A percentile compares a stretch with the other conserved stretches of the same genome.
Evolutionary conservation across 129 eudicot genomes (phyloP).

Genomic region (Rutidosis leptorrhynchoides): DNA sequence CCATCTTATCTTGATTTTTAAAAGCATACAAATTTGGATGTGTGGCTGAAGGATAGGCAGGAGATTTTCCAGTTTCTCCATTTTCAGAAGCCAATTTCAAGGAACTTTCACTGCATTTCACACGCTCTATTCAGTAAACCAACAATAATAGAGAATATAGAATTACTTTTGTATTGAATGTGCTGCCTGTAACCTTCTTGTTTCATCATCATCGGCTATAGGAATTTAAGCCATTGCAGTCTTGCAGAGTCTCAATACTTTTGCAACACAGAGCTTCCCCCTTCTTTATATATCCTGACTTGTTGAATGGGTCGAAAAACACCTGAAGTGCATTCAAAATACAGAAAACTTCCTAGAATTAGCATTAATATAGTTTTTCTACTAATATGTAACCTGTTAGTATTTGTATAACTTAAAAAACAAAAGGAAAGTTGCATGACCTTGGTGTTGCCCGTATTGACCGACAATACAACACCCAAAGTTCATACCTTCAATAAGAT

Average conservation of each 20-base stretch:
- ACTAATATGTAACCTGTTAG: not conserved
- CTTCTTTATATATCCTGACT: slow-evolving; percentile 35
- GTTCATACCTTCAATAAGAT: too few species aligned
- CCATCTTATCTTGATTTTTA: slow-evolving; percentile 83
- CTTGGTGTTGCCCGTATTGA: not conserved
- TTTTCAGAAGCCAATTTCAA: slow-evolving; percentile 63
- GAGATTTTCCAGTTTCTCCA: slow-evolving; percentile 59
- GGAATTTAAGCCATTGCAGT: slow-evolving; percentile 79
- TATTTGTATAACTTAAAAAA: not conserved
- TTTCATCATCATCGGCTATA: slow-evolving; percentile 64
- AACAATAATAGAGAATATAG: not conserved
- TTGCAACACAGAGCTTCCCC: slow-evolving; percentile 81
- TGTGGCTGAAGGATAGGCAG: slow-evolving; percentile 49
- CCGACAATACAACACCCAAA: not conserved
- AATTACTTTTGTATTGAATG: not conserved
- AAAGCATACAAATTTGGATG: slow-evolving; percentile 58
- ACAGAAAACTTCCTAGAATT: not conserved
- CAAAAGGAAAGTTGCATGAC: not conserved
- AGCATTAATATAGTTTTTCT: not conserved
- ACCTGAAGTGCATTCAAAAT: not conserved
- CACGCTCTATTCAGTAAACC: slow-evolving; percentile 18
- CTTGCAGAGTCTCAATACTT: slow-evolving; percentile 98
- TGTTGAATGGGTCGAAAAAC: not conserved
- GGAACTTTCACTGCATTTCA: slow-evolving; percentile 70
- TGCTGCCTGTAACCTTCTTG: slow-evolving; percentile 51